phyloP scores from a whole-genome alignment of 2,329 filamentous ascomycete species.

The Pseudogymnoascus sp. region DNA sequence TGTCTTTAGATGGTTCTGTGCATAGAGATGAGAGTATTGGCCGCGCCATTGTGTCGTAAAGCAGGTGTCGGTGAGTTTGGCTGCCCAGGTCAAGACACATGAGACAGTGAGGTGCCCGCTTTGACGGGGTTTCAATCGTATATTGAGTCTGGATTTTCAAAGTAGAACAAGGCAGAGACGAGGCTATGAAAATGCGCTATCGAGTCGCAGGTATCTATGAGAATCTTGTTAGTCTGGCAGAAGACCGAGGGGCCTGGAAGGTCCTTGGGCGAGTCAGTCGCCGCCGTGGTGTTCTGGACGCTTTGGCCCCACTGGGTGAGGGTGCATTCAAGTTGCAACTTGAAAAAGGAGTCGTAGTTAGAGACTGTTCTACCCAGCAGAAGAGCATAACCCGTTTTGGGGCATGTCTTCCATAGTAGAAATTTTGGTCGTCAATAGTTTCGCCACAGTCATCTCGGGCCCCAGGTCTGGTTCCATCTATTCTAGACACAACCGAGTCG shows the following conservation, averaged over 20 bases:
- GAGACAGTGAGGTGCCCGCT: neutral
- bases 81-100: neutral
- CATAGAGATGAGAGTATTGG: neutral
- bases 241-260: neutral
- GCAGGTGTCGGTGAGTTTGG: neutral
- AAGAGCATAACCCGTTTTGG: neutral
- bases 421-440: neutral
- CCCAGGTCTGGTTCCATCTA: neutral
- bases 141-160: neutral
- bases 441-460: neutral
- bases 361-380: neutral
- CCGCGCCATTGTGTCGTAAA: neutral
- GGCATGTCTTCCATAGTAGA: neutral
- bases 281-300: neutral
- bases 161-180: neutral
- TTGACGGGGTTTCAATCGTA: neutral
- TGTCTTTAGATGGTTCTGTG: neutral
- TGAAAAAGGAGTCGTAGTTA: neutral
- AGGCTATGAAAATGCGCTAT: neutral
- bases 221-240: neutral
- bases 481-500: neutral
- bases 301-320: neutral
- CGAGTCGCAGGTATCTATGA: neutral
- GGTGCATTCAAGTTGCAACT: neutral
- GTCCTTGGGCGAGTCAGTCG: neutral